Evolutionary conservation across 2,329 filamentous ascomycete species (phyloP).

Genomic region (Talaromyces sp.): DNA sequence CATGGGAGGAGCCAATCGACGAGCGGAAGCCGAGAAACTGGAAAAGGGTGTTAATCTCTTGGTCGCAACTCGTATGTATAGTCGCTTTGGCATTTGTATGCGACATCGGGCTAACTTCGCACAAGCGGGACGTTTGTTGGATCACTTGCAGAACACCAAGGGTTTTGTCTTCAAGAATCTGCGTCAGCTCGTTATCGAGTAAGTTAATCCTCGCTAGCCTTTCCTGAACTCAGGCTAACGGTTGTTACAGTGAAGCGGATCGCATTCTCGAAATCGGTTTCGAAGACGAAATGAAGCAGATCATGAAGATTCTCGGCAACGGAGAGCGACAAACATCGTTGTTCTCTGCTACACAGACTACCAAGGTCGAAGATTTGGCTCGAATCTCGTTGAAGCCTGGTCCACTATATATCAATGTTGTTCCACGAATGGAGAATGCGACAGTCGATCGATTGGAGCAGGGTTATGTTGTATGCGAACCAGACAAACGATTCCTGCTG

Average conservation of each 20-base stretch:
- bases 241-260: slow-evolving; percentile 63
- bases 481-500: slow-evolving; percentile 87
- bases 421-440: slow-evolving; percentile 79
- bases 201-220: neutral
- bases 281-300: slow-evolving; percentile 96
- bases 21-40: slow-evolving; percentile 90
- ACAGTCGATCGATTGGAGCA: slow-evolving; percentile 94
- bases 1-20: slow-evolving; percentile 87
- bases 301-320: slow-evolving; percentile 86
- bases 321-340: slow-evolving; percentile 90
- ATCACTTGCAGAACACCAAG: slow-evolving; percentile 89
- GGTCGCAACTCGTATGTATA: slow-evolving; percentile 62
- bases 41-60: slow-evolving; percentile 89
- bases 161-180: slow-evolving; percentile 89
- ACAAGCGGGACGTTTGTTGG: slow-evolving; percentile 70
- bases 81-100: neutral
- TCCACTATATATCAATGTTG: slow-evolving; percentile 95
- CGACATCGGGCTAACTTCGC: slow-evolving; percentile 29
- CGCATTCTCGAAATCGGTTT: slow-evolving; percentile 95
- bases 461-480: slow-evolving; percentile 89
- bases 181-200: slow-evolving; percentile 83
- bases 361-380: slow-evolving; percentile 95
- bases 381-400: slow-evolving; percentile 87
- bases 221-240: neutral
- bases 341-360: slow-evolving; percentile 98